Conservation (phyloP, 2,329 filamentous ascomycete species). For the Periconia macrospinosa region DNA sequence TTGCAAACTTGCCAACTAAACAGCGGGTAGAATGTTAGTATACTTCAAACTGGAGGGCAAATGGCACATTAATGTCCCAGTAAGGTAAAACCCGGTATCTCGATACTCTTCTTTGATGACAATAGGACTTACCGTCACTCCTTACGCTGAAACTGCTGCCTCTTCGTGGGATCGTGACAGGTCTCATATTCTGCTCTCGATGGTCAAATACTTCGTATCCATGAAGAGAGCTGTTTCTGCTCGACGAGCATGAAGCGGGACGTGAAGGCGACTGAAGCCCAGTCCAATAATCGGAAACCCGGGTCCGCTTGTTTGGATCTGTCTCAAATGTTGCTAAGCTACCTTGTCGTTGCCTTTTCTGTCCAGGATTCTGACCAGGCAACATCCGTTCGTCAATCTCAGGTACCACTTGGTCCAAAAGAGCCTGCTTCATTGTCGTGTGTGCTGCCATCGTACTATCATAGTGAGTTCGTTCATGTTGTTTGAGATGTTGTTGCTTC, state of each 20-base stretch:
- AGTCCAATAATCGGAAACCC: not conserved
- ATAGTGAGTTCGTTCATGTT: too few species aligned
- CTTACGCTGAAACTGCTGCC: not conserved
- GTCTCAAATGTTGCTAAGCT: not conserved
- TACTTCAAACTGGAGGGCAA: too few species aligned
- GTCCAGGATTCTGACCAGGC: not conserved
- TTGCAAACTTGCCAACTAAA: not conserved
- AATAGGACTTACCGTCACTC: not conserved
- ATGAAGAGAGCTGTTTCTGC: not conserved
- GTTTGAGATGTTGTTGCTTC: too few species aligned
- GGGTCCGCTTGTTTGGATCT: not conserved
- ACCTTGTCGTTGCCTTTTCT: not conserved
- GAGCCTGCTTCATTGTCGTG: too few species aligned
- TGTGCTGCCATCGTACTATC: too few species aligned
- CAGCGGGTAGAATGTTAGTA: too few species aligned
- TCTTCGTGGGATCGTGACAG: not conserved
- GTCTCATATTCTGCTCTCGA: not conserved
- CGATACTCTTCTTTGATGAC: too few species aligned
- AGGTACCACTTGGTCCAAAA: not conserved
- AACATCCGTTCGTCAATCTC: not conserved
- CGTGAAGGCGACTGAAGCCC: not conserved
- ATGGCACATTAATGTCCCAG: too few species aligned
- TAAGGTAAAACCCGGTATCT: too few species aligned
- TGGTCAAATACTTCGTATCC: not conserved
- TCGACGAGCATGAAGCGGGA: not conserved